Evolutionary conservation across 306 rosid genomes (phyloP), one percentile per base, ranked within the genome.

Genomic region (Purshia tridentata): DNA sequence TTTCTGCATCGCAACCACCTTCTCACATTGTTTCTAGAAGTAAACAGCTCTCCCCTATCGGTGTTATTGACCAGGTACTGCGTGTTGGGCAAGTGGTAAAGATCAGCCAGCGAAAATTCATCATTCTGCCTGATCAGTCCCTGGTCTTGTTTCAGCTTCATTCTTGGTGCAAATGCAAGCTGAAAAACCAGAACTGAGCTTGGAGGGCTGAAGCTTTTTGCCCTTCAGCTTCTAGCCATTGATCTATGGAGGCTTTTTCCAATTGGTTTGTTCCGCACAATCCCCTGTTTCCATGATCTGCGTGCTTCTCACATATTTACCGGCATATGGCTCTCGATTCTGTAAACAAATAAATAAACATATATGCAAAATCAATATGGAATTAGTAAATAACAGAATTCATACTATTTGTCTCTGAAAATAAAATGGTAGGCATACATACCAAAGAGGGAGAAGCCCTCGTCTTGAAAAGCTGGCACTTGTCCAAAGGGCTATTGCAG

Each of bases 401-500:
- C 35, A 29, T 29, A 29, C 35, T 29, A 29, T 29, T 29, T 29
- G 35, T 29, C 35, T 29, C 35, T 29, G 35, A 29, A 29, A 29
- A 29, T 29, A 29, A 29, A 29, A 29, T 29, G n/a, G n/a, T n/a
- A n/a, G n/a, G 58, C 5, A 46, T 71, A 49, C 45, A 76, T 74
- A 88, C 98, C 98, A 45, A 93, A 93, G 67, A 90, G 85, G 64
- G 96, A 73, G 65, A 84, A 76, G 66, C 65, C 9, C 0, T 84
- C 87, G 63, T 93, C 98, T 42, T 93, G 82, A 82, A 90, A 93
- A 64, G 89, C 97, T 2, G 97, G 98, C 12, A 93, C 98, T 87
- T 93, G 98, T 41, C 91, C 97, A 64, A 93, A 90, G 12, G 98
- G 98, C 86, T 91, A 78, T 57, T 12, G 63, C 48, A 74, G 70